phyloP scores from a whole-genome alignment of 495 filamentous ascomycete species.

The Diplogelasinospora grovesii region DNA sequence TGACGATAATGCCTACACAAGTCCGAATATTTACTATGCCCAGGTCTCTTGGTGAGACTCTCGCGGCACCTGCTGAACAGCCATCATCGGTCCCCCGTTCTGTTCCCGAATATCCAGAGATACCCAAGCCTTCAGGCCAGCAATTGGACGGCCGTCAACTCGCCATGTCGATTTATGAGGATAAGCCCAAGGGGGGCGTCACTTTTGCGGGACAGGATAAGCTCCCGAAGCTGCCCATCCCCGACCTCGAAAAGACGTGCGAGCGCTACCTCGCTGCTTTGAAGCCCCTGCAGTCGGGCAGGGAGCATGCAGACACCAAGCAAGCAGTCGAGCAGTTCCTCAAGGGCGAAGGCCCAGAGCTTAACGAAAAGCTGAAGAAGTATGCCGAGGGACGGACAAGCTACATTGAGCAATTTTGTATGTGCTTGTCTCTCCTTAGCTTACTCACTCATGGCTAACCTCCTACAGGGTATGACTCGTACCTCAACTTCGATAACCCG shows the following conservation, averaged over 20 bases:
- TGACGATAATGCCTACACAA: slow-evolving; percentile 46
- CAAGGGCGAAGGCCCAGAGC: slow-evolving; percentile 69
- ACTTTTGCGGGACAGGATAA: slow-evolving; percentile 87
- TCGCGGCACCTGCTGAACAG: slow-evolving; percentile 35
- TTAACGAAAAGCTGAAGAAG: slow-evolving; percentile 85
- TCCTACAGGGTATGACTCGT: slow-evolving; percentile 88
- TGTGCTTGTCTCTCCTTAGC: too few species aligned
- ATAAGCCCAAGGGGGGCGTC: slow-evolving; percentile 53
- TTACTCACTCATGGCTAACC: slow-evolving; percentile 9
- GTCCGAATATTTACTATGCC: slow-evolving; percentile 59
- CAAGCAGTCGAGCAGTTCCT: slow-evolving; percentile 81
- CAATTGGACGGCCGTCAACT: slow-evolving; percentile 24
- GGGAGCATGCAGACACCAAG: slow-evolving; percentile 79
- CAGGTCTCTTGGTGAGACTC: slow-evolving; percentile 62
- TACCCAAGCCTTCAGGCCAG: slow-evolving; percentile 22
- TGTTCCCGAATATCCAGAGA: slow-evolving; percentile 20
- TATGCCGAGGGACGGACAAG: slow-evolving; percentile 92
- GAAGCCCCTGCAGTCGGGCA: slow-evolving; percentile 67
- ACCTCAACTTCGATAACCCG: slow-evolving; percentile 95
- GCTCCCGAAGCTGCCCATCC: slow-evolving; percentile 88
- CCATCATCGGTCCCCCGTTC: slow-evolving; percentile 23
- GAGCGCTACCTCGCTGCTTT: slow-evolving; percentile 76
- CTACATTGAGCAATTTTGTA: slow-evolving; percentile 99
- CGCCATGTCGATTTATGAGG: slow-evolving; percentile 29
- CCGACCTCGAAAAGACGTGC: slow-evolving; percentile 77